Percentiles rank a stretch among this genome's conserved stretches.
phyloP scores from a whole-genome alignment of 2,329 filamentous ascomycete species.

The Biscogniauxia sp. region DNA sequence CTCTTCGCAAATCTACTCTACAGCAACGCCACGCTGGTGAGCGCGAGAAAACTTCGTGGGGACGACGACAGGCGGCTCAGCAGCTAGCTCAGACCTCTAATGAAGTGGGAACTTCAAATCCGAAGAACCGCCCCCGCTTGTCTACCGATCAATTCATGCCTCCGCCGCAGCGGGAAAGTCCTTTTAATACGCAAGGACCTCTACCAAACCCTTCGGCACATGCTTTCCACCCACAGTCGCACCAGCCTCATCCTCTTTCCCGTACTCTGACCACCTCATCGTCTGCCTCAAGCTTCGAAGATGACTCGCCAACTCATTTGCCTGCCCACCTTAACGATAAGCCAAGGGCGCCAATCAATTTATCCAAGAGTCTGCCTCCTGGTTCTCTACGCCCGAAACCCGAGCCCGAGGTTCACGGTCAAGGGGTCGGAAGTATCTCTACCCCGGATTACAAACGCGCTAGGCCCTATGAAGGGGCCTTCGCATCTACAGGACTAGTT shows the following conservation, averaged over 20 bases:
- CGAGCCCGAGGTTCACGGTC: conserved; percentile 19
- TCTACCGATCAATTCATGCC: conserved; percentile 78
- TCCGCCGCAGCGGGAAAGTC: conserved; percentile 59
- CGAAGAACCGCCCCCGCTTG: conserved; percentile 66
- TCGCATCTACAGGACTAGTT: conserved; percentile 90
- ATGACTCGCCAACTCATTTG: conserved; percentile 64
- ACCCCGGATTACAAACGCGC: conserved; percentile 77
- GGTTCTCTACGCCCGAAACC: conserved; percentile 28
- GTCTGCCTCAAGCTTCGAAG: conserved; percentile 72
- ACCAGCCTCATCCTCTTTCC: conserved; percentile 78
- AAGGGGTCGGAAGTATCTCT: conserved; percentile 48
- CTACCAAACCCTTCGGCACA: conserved; percentile 54
- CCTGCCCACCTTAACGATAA: conserved; percentile 54
- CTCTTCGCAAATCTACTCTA: conserved; percentile 80
- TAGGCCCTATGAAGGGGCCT: conserved; percentile 76
- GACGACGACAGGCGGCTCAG: conserved; percentile 56
- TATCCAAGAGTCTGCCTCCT: conserved; percentile 71
- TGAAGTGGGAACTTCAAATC: conserved; percentile 56
- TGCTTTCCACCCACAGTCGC: conserved; percentile 42
- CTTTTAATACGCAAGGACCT: conserved; percentile 57
- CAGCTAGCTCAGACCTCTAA: conserved; percentile 48
- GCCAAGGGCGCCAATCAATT: conserved; percentile 50
- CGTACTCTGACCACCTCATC: conserved; percentile 84
- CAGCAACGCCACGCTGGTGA: conserved; percentile 74
- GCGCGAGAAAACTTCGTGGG: conserved; percentile 58